A percentile compares a stretch with the other conserved stretches of the same genome.
phyloP scores from a whole-genome alignment of 176 grass and related monocot species.

The Oryza glumipatula region DNA sequence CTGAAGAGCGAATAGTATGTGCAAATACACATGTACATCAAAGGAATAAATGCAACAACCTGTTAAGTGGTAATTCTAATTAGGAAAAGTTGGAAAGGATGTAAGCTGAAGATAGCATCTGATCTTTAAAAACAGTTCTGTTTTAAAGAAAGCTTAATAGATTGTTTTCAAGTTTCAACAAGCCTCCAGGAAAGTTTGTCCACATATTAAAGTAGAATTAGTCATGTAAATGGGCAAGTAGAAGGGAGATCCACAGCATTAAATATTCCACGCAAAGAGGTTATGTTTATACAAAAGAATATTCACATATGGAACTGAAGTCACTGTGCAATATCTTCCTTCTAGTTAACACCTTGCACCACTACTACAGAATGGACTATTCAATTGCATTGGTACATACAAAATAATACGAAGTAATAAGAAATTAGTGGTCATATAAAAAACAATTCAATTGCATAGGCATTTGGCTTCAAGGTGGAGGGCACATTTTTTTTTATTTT shows the following conservation, averaged over 20 bases:
- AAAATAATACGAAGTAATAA: neutral
- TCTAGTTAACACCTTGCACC: neutral
- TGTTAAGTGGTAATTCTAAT: conserved; percentile 45
- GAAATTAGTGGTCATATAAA: neutral
- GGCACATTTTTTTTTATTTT: conserved; percentile 17
- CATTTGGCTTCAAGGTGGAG: conserved; percentile 13
- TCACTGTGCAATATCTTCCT: neutral
- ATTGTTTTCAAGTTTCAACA: neutral
- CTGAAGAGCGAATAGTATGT: conserved; percentile 99
- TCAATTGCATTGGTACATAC: neutral
- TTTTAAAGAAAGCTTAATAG: neutral
- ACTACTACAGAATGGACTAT: neutral
- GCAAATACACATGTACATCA: conserved; percentile 99
- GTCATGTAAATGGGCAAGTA: neutral
- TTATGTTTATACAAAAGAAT: neutral
- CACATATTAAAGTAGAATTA: neutral
- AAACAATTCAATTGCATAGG: neutral
- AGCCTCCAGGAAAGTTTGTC: neutral
- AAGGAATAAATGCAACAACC: conserved; percentile 91
- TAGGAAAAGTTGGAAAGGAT: conserved; percentile 25
- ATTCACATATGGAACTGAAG: neutral
- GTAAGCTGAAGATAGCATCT: neutral
- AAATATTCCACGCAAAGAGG: neutral
- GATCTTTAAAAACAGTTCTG: neutral
- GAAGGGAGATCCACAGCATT: neutral